Base-by-base conservation (phyloP, 1,139 yeast genomes). In the Candida sp. region DNA sequence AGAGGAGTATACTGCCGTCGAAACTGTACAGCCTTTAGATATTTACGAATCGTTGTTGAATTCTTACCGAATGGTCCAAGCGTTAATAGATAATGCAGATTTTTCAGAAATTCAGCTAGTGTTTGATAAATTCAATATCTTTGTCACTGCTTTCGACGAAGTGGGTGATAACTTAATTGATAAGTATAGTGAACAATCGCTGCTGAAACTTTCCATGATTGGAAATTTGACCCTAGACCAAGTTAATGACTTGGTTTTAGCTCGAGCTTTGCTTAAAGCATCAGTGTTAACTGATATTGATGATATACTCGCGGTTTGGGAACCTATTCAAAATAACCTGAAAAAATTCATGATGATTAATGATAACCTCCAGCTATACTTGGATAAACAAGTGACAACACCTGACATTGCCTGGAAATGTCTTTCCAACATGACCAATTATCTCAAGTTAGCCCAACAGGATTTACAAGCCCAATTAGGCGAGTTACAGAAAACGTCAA, bases 311-410 rank as follows among this genome's bases (percentile, higher is more conserved):
- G 54, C 43, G 5, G 19, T 57, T 2, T 62, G 78, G 78, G 48
- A 45, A 22, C 38, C 36, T 3, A 47, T 66, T 3, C 68, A 70
- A 0, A 52, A 57, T 3, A 54, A 59, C 1, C 56, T 72, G 0
- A 77, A 73, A 39, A 61, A 65, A 39, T 63, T 64, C 39, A 59
- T 75, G 63, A 52, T 62, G 45, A 73, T 74, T 3, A 66, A 73
- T 0, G 79, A 77, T 39, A 68, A 71, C 41, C 55, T 75, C 22
- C 75, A 78, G 47, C 64, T 68, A 2, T 57, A 68, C 29, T 45
- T 77, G n/a, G 78, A 74, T 37, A 58, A 76, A 41, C 54, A 60
- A 37, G 73, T 65, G 35, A 40, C 64, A 11, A 52, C 44, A 11
- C 41, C 57, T n/a, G 36, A 46, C 2, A 43, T 45, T 1, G 55